Evolutionary conservation across 2,329 filamentous ascomycete genomes (phyloP), one percentile per base, ranked within the genome.

Genomic region (Massarina eburnea): DNA sequence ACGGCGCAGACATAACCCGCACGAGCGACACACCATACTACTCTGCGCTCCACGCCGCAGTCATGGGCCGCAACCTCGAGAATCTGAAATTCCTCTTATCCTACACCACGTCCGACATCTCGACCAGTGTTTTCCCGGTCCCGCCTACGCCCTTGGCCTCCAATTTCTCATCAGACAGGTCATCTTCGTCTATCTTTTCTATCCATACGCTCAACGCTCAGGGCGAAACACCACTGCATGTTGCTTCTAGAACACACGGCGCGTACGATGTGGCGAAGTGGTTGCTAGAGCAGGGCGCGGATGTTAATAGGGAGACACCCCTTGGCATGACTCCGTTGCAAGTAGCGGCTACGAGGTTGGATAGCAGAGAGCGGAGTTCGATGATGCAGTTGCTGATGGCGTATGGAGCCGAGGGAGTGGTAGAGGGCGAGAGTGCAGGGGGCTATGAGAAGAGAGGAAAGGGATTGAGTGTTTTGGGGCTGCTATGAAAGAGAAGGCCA

Each of bases 201-300:
- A 60, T 68, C 36, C 62, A 68, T 37, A 50, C 39, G 4, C 42
- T 56, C 6, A 66, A 66, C 24, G 38, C 41, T 1, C 21, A 48
- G n/a, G 64, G 61, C 10, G 65, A 68, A 39, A 68, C 65, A 14
- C 58, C 65, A 2, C 52, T 68, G 8, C 58, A 67, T 43, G 48
- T 62, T n/a, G 65, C 65, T 6, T 51, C 54, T n/a, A 60, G 49
- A 30, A 63, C 59, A 9, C 52, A 58, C 3, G 62, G 62, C 7
- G 54, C 54, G 8, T 62, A 56, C 39, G 39, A 52, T 22, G 57
- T 64, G 4, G 64, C 59, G 15, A 61, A 51, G 26, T 62, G 59
- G 32, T 46, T 68, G 18, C 39, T 65, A 8, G 64, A 66, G 21
- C 52, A 51, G 21, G 65, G 65, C 9, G 63, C 59, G 4, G 65